Percentiles rank a stretch among this genome's conserved stretches.
Evolutionary conservation across 306 rosid species (phyloP).

Genomic region (Astragalus glycyphyllos): DNA sequence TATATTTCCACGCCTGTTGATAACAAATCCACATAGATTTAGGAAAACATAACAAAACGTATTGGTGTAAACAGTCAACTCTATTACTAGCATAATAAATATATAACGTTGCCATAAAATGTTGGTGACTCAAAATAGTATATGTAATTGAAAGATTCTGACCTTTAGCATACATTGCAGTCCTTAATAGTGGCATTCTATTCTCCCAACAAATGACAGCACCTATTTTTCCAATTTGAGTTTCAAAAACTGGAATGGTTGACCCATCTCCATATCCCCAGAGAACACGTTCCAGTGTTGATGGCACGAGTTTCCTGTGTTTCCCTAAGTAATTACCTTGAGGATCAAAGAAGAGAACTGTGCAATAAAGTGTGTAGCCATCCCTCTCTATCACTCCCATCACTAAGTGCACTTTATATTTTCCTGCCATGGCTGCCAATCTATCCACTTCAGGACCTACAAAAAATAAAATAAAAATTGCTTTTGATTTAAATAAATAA

Average conservation of each 20-base stretch:
- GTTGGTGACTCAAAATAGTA: too few relatives aligned
- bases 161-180: slow-evolving; percentile 96
- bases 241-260: slow-evolving; percentile 86
- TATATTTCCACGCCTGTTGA: slow-evolving; percentile 82
- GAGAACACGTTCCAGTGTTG: slow-evolving; percentile 73
- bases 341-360: slow-evolving; percentile 83
- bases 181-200: slow-evolving; percentile 84
- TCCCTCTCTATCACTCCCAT: slow-evolving; percentile 95
- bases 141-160: slow-evolving; percentile 6
- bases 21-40: slow-evolving; percentile 29
- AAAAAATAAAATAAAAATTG: slow-evolving; percentile 4
- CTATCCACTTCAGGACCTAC: slow-evolving; percentile 90
- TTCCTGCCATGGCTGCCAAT: slow-evolving; percentile 92
- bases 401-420: slow-evolving; percentile 77
- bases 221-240: slow-evolving; percentile 86
- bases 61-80: neutral
- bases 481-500: neutral
- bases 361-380: slow-evolving; percentile 87
- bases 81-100: neutral
- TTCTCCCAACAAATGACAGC: slow-evolving; percentile 95
- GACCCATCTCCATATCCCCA: slow-evolving; percentile 99
- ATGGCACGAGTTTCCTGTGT: slow-evolving; percentile 93
- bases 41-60: too few relatives aligned
- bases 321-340: slow-evolving; percentile 87
- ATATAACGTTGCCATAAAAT: neutral